Base-by-base conservation (phyloP, 2,329 filamentous ascomycete genomes). In the Fusarium virguliforme region DNA sequence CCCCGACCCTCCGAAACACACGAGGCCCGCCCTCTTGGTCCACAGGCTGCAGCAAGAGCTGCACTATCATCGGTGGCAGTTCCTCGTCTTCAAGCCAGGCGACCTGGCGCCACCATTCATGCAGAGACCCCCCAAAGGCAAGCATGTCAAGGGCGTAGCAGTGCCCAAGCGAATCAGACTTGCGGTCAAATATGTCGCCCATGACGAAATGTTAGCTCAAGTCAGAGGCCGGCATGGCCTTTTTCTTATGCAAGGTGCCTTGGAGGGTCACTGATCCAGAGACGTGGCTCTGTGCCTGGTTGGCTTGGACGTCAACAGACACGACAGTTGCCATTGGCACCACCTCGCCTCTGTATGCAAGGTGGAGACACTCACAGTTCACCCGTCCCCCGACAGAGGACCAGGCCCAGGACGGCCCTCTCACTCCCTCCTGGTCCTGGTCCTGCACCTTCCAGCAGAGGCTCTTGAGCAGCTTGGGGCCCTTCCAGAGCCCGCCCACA, bases 81-180 rank as follows among this genome's bases (percentile, higher is more conserved):
- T n/a, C 54, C 15, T 12, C 37, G 4, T 43, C 4, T 4, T 24
- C 34, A 12, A 22, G 15, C 37, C 54, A 40, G 6, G 22, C 8
- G 51, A 54, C 18, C 34, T 24, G 34, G 22, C 51, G 32, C 8
- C 10, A 9, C 22, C 8, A 35, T 37, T 38, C 54, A 24, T 57
- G 24, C 3, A 41, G 18, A 57, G 54, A 37, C 2, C 54, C 54
- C n/a, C 18, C 37, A 10, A 24, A 57, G 5, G 37, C 54, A 13
- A 57, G 26, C 37, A 57, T 12, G 12, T 57, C 54, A 10, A 57
- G 32, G n/a, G 37, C 54, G 37, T 57, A 57, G 34, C 35, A 55
- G 8, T 15, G 8, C 8, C 38, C 34, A 6, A 34, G 7, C 22
- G 28, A 1, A 15, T 55, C 34, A n/a, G 18, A 22, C 22, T 8